These are phyloP conservation scores for Nasturtium officinale DNA, from an alignment of 345 rosid genomes.

Conservation along the genomic window DNA sequence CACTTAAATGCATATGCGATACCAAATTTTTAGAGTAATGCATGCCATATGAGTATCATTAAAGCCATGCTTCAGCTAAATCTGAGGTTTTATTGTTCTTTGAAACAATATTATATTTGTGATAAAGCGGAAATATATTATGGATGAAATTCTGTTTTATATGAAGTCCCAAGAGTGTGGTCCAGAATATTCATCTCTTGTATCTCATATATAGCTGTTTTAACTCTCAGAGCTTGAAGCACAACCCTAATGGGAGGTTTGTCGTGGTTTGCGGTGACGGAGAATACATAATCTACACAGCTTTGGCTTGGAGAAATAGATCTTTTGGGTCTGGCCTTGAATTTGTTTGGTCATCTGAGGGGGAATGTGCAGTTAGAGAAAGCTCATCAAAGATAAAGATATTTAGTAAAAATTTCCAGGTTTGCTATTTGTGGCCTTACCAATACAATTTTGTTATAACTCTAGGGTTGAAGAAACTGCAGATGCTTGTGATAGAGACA, in stretches of 20 bases:
- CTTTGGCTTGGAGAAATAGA: conserved; percentile 99
- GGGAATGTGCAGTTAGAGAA: conserved; percentile 97
- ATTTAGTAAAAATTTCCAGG: conserved; percentile 95
- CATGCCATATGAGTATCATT: neutral
- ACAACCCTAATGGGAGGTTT: conserved; percentile 96
- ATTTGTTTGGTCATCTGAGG: conserved; percentile 95
- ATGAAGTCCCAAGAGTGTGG: conserved; percentile 16
- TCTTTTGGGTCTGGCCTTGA: conserved; percentile 98
- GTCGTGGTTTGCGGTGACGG: conserved; percentile 99
- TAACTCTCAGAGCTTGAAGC: conserved; percentile 75
- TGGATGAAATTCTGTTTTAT: neutral
- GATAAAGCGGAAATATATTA: neutral
- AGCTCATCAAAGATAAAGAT: conserved; percentile 90
- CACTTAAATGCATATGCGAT: neutral
- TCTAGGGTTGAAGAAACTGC: neutral
- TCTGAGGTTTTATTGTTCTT: neutral
- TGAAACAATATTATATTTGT: conserved; percentile 21
- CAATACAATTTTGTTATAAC: neutral
- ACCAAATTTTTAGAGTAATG: neutral
- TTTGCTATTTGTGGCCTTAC: conserved; percentile 37
- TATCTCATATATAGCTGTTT: conserved; percentile 18
- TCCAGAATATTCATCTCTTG: conserved; percentile 11
- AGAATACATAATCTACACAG: conserved; percentile 93
- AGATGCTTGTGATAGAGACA: conserved; percentile 21
- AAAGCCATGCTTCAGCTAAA: conserved; percentile 14